A percentile compares a stretch with the other conserved stretches of the same genome.
phyloP scores from a whole-genome alignment of 225 moss, liverwort and hornwort genomes.

The Marchantia paleacea region DNA sequence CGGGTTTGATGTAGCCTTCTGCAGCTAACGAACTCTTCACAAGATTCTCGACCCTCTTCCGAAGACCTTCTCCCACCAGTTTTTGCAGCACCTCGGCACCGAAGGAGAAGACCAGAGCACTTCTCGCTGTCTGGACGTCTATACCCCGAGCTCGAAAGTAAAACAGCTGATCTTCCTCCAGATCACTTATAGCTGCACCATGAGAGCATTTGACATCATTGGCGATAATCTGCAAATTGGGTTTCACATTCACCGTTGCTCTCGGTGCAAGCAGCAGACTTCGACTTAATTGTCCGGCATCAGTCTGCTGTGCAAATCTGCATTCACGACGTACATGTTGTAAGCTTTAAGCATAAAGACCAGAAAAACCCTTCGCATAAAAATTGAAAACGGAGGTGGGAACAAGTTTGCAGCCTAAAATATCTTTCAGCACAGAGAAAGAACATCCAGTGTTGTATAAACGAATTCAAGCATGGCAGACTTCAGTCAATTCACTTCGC shows the following conservation, averaged over 20 bases:
- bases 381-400: too few relatives aligned
- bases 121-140: slow-evolving; percentile 76
- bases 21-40: slow-evolving; percentile 71
- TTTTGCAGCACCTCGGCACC: slow-evolving; percentile 89
- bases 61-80: slow-evolving; percentile 55
- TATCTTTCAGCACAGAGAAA: neutral
- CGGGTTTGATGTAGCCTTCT: slow-evolving; percentile 66
- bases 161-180: slow-evolving; percentile 91
- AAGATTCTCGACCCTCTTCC: slow-evolving; percentile 77
- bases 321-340: slow-evolving; percentile 12
- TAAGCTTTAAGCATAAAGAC: neutral
- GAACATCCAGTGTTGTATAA: neutral
- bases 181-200: slow-evolving; percentile 86
- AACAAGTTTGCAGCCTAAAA: neutral
- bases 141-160: slow-evolving; percentile 96
- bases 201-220: slow-evolving; percentile 97
- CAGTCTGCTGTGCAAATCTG: slow-evolving; percentile 92
- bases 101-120: slow-evolving; percentile 93
- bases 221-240: slow-evolving; percentile 92
- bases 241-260: slow-evolving; percentile 93
- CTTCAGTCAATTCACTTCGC: neutral
- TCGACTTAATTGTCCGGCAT: slow-evolving; percentile 87
- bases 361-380: neutral
- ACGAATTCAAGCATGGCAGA: neutral
- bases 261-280: slow-evolving; percentile 75